Base-by-base conservation (phyloP, 352 stramenopile genomes). In the Albugo candida region DNA sequence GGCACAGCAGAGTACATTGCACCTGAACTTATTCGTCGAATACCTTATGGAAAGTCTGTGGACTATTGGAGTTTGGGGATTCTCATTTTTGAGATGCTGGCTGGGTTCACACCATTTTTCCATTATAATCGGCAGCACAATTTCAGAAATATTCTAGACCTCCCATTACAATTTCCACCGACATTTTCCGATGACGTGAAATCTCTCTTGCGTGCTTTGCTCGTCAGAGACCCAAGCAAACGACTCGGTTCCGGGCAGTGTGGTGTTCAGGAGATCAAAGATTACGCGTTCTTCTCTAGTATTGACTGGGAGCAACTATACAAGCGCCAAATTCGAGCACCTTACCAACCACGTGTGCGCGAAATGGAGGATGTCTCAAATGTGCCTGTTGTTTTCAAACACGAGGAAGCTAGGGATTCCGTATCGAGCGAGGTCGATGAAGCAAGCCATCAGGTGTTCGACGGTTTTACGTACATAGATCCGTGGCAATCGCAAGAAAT, bases 1-100 rank as follows among this genome's bases (percentile, higher is more conserved):
- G 79, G 79, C 10, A 92, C 79, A 18, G 70, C 81, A 27, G 81
- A 93, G 59, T 93, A 92, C 61, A 87, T 92, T 62, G 72, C 81
- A 10, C 81, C 81, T 0, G 81, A 93, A 54, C 84, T 93, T 71
- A 64, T 93, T 34, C 87, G 74, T 0, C 76, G 76, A 2, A 67
- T 79, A 17, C 71, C 71, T 8, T 75, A 93, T 48, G 83, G 70
- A 11, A 65, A 63, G 17, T 74, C 63, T 36, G 69, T 74, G n/a
- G 81, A 93, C 41, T 70, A 84, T 27, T 93, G 81, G 81, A 77
- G 70, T 0, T 61, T 92, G 3, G 81, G 79, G 11, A 84, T 92
- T 41, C 59, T 93, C 47, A 54, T 92, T 24, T 93, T 85, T 53
- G 79, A 93, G 54, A 83, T 91, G 63, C 52, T 92, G 14, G 80